Evolutionary conservation across 495 filamentous ascomycete species (phyloP), one percentile per base, ranked within the genome.

Genomic region (Hypoxylon subgilvum): DNA sequence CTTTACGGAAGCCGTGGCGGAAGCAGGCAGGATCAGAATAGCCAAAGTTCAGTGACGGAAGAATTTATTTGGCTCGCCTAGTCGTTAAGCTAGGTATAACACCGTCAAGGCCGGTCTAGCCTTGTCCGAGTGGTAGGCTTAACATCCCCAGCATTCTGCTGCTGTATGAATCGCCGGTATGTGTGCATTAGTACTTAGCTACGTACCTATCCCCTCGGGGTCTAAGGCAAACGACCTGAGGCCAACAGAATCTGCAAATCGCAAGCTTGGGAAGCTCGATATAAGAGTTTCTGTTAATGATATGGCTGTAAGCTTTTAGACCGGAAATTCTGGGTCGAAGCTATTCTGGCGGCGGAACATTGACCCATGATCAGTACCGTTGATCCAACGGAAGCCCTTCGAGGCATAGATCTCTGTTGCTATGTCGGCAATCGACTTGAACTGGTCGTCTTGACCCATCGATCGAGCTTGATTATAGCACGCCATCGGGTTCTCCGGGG

Each of bases 401-500:
- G 34, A 56, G 18, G n/a, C 25, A 16, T 40, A 12, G n/a, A n/a
- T n/a, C n/a, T n/a, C 9, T 23, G 41, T 19, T 31, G 13, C 10
- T 9, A 19, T 45, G 27, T 21, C 25, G 17, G 28, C 9, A 16
- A 36, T 16, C 12, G 16, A 28, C 12, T 34, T 22, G 16, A 43
- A 7, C 17, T 18, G 9, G 16, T 35, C 25, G 19, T 36, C 19
- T 22, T 13, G 18, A 23, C n/a, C 13, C 8, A 19, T 28, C 2
- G 27, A 34, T 22, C 1, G 32, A 23, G 23, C 40, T 28, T 42
- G 8, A 10, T 85, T 79, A 93, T 52, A 96, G 61, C 32, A 88
- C 80, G 12, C 95, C 95, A 74, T 99, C 92, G 25, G 79, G 84
- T 73, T 99, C 95, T 10, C 95, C 95, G 21, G 86, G 79, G 49